phyloP scores from a whole-genome alignment of 768 basidiomycete species.

The Rhodotorula graminis region DNA sequence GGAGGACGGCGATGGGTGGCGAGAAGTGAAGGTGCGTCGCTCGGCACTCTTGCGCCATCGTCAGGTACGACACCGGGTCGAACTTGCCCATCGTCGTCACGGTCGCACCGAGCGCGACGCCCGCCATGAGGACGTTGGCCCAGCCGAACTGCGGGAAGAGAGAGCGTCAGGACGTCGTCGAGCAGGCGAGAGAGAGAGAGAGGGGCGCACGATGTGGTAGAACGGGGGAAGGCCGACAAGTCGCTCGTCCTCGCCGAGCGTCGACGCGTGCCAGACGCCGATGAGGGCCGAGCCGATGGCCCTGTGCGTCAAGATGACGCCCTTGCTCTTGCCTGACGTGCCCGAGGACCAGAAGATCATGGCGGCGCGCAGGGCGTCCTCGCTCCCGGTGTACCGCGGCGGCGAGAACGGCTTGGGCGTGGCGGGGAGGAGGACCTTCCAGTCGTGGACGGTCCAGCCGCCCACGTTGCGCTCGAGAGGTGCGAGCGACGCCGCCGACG shows the following conservation, averaged over 20 bases:
- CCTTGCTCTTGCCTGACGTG: constrained; percentile 42
- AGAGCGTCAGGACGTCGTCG: background rate
- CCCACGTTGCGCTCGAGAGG: background rate
- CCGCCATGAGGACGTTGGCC: constrained; percentile 39
- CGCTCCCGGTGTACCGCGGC: constrained; percentile 25
- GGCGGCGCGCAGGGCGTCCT: constrained; percentile 37
- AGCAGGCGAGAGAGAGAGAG: background rate
- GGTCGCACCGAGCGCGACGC: constrained; percentile 39
- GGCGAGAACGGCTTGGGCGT: constrained; percentile 18
- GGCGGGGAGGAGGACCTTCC: constrained; percentile 34
- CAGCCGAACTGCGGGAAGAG: constrained; percentile 29
- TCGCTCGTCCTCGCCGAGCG: constrained; percentile 32
- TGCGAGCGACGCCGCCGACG: background rate
- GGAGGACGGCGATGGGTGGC: constrained; percentile 43
- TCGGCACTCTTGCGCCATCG: constrained; percentile 38
- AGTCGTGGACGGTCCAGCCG: constrained; percentile 29
- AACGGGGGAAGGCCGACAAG: constrained; percentile 42
- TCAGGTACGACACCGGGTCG: constrained; percentile 42
- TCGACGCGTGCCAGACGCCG: constrained; percentile 39
- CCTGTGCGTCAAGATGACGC: constrained; percentile 42
- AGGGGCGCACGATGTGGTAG: constrained; percentile 34
- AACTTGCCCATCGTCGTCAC: constrained; percentile 41
- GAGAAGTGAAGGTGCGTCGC: constrained; percentile 45
- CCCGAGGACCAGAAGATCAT: constrained; percentile 45
- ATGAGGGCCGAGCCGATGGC: constrained; percentile 38